A percentile compares a stretch with the other conserved stretches of the same genome.
Evolutionary conservation across 306 rosid species (phyloP).

Genomic region (Vachellia collinsii): DNA sequence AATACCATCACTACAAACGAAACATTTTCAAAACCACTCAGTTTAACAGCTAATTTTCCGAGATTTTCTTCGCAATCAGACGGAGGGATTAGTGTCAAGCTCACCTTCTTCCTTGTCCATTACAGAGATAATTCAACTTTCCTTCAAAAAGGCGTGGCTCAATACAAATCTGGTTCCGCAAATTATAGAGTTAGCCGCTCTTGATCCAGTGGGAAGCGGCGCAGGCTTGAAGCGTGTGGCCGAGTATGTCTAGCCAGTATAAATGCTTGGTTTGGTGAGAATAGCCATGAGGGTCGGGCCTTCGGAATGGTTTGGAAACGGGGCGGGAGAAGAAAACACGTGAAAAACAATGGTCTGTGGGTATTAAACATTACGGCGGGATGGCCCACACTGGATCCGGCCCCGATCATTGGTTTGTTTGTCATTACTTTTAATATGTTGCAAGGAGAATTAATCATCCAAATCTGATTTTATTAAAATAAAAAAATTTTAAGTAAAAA

Average conservation of each 20-base stretch:
- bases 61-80: slow-evolving; percentile 31
- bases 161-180: background rate
- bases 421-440: too few relatives aligned
- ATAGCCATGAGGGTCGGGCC: background rate
- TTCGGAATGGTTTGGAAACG: background rate
- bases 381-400: slow-evolving; percentile 26
- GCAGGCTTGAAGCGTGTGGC: slow-evolving; percentile 5
- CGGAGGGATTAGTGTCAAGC: background rate
- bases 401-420: background rate
- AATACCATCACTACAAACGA: background rate
- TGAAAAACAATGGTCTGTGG: background rate
- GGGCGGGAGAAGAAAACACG: background rate
- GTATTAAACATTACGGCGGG: background rate
- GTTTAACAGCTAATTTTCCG: background rate
- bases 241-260: slow-evolving; percentile 4
- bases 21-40: background rate
- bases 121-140: too few relatives aligned
- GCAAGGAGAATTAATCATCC: too few relatives aligned
- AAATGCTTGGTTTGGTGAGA: background rate
- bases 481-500: too few relatives aligned
- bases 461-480: too few relatives aligned
- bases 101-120: slow-evolving; percentile 43
- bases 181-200: background rate
- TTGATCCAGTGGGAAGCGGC: slow-evolving; percentile 28
- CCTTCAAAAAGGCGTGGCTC: background rate